These are phyloP conservation scores for Colletotrichum sp. DNA, from an alignment of 2,329 filamentous ascomycete species.

Conservation along the genomic window DNA sequence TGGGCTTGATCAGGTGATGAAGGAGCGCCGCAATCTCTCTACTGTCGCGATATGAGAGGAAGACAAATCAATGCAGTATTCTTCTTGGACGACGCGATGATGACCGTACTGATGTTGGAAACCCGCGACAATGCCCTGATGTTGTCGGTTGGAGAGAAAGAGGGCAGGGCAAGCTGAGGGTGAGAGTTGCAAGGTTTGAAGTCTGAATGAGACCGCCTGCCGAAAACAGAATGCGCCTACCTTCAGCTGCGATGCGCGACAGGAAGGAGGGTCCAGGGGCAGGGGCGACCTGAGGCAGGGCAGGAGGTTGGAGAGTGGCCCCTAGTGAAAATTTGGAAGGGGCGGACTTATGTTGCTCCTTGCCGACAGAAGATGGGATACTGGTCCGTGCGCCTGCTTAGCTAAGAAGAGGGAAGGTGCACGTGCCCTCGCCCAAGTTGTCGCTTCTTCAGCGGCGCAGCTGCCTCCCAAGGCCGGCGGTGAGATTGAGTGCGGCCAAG, in stretches of 20 bases:
- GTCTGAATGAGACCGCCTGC: conserved; percentile 20
- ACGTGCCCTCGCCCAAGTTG: not conserved
- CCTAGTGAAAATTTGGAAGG: not conserved
- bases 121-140: not conserved
- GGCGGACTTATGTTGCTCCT: not conserved
- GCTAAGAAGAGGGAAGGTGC: not conserved
- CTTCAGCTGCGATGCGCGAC: not conserved
- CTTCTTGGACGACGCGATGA: not conserved
- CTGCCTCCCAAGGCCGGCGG: not conserved
- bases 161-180: conserved; percentile 1
- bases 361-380: not conserved
- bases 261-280: not conserved
- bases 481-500: not conserved
- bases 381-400: not conserved
- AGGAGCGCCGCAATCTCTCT: not conserved
- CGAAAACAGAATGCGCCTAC: conserved; percentile 5
- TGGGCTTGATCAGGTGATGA: conserved; percentile 16
- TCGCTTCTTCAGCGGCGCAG: not conserved
- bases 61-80: not conserved
- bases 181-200: conserved; percentile 11
- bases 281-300: not conserved
- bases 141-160: not conserved
- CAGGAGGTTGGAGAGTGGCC: not conserved
- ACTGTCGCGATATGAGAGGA: not conserved
- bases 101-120: not conserved